Percentiles rank a stretch among this genome's conserved stretches.
Evolutionary conservation across 2,329 filamentous ascomycete genomes (phyloP).

Genomic region (Hypoxylon sp.): DNA sequence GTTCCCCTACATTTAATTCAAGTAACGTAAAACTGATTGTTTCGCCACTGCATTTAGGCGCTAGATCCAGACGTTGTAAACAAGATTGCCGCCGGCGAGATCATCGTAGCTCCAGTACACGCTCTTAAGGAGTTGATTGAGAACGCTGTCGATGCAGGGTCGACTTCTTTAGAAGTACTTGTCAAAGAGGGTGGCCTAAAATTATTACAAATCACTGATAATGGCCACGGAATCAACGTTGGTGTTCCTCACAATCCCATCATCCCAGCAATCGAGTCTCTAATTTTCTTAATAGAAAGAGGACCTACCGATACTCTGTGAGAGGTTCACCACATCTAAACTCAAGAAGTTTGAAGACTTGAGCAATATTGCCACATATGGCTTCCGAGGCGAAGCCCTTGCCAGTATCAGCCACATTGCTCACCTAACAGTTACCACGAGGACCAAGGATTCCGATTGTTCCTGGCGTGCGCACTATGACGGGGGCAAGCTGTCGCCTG

Average conservation of each 20-base stretch:
- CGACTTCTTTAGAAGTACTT: constrained; percentile 89
- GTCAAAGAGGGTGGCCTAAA: constrained; percentile 97
- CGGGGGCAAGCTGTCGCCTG: constrained; percentile 82
- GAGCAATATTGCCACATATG: constrained; percentile 90
- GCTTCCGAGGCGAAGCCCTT: constrained; percentile 96
- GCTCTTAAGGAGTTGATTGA: constrained; percentile 97
- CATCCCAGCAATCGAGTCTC: constrained; percentile 13
- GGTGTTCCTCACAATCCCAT: constrained; percentile 50
- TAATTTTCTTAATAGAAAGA: constrained; percentile 75
- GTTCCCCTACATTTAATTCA: constrained; percentile 36
- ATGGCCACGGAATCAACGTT: constrained; percentile 95
- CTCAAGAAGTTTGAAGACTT: constrained; percentile 94
- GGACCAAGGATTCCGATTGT: constrained; percentile 87
- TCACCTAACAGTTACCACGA: constrained; percentile 94
- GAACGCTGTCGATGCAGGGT: constrained; percentile 97
- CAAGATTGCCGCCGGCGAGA: constrained; percentile 98
- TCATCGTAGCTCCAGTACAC: constrained; percentile 96
- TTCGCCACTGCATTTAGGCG: constrained; percentile 67
- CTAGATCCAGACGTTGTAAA: constrained; percentile 95
- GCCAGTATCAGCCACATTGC: constrained; percentile 99
- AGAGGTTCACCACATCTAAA: constrained; percentile 97
- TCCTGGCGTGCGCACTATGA: constrained; percentile 93
- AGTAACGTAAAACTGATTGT: constrained; percentile 37
- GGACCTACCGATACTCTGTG: constrained; percentile 91
- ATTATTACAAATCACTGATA: constrained; percentile 95